A percentile compares a stretch with the other conserved stretches of the same genome.
These are phyloP conservation scores for Leptographium lundbergii DNA, from an alignment of 2,329 filamentous ascomycete genomes.

Conservation along the genomic window DNA sequence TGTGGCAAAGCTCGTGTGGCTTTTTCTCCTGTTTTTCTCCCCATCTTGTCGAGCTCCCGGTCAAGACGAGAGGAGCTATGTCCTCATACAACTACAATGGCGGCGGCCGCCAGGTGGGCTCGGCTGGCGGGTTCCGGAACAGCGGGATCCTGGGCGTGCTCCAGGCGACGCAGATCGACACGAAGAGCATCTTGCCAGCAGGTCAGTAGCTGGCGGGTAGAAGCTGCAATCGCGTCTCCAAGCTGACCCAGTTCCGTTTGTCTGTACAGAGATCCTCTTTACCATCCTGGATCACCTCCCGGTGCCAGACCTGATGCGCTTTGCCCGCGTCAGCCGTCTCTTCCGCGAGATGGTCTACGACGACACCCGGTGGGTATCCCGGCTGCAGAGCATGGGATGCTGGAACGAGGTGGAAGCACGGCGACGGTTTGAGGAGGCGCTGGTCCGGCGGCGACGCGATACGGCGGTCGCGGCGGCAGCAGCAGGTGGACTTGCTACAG, in stretches of 20 bases:
- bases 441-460: constrained; percentile 48
- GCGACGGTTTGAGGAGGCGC: constrained; percentile 62
- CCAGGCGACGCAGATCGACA: constrained; percentile 61
- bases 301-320: constrained; percentile 71
- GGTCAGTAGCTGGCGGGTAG: constrained; percentile 36
- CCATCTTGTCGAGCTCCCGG: neutral
- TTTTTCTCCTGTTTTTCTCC: neutral
- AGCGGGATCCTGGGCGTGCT: constrained; percentile 59
- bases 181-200: constrained; percentile 69
- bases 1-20: neutral
- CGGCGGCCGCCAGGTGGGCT: constrained; percentile 21
- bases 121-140: constrained; percentile 19
- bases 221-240: neutral
- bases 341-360: constrained; percentile 99
- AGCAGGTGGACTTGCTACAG: constrained; percentile 11
- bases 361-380: constrained; percentile 85
- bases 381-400: constrained; percentile 73
- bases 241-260: neutral
- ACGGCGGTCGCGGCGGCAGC: constrained; percentile 20
- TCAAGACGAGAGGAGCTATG: neutral
- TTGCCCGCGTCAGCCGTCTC: constrained; percentile 71
- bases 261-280: constrained; percentile 64
- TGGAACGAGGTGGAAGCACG: constrained; percentile 88
- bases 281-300: constrained; percentile 83
- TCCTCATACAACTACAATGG: constrained; percentile 14